Evolutionary conservation across 306 rosid species (phyloP), one percentile per base, ranked within the genome.

Genomic region (Malus fusca): DNA sequence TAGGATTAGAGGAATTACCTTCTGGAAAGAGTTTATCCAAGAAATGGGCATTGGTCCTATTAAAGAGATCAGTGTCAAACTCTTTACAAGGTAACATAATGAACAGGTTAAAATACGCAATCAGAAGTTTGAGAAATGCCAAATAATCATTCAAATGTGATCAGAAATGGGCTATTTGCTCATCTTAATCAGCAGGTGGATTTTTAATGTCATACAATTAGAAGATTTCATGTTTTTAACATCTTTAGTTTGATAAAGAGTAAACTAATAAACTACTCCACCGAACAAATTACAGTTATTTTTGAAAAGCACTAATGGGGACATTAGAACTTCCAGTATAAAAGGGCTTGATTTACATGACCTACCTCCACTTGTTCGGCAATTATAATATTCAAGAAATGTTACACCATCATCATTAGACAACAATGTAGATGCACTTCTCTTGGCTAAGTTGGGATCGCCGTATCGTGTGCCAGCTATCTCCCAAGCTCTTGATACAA

Each of bases 401-500:
- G n/a, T 76, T 48, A 33, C 78, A 56, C 74, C 83, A 43, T 83
- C 86, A 66, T 71, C 84, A 63, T 70, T 73, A 74, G 67, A 56
- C 66, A 87, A 75, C 70, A 86, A 81, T n/a, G 68, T 33, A 66
- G 92, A 91, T 51, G 88, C 87, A 76, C 33, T 79, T 83, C 83
- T 91, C 84, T 86, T 87, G 31, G 78, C 84, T 60, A 93, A 81
- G 80, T 89, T 89, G 75, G 96, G 86, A 78, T 93, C 91, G 71
- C 79, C 87, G 52, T 85, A 93, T 81, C 93, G 80, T 13, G 92
- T 82, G 44, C 98, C 96, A 62, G 97, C 93, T 78, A 93, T 83
- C 80, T 87, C 89, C 98, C 98, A 93, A 58, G 97, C 96, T 82
- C 77, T 87, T 69, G 98, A 87, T 70, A 89, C 68, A 66, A 85